phyloP scores from a whole-genome alignment of 345 rosid species.

The Trapa incisa region DNA sequence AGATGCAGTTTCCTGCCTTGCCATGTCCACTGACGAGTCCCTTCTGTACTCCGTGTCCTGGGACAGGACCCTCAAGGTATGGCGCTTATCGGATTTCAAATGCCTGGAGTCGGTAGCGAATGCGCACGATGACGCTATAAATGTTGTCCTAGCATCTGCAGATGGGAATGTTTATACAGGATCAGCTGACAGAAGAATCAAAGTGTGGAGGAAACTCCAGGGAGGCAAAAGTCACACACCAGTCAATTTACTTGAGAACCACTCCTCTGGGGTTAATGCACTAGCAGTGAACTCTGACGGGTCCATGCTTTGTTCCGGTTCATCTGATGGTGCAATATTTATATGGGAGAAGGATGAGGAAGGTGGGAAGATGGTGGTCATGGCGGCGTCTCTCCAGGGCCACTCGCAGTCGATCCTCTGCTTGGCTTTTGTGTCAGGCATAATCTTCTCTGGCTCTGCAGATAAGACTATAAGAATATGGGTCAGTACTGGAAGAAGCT shows the following conservation, averaged over 20 bases:
- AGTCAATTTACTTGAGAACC: constrained; percentile 41
- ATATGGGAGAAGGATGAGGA: constrained; percentile 52
- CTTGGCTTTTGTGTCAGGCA: constrained; percentile 38
- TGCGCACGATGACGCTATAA: constrained; percentile 86
- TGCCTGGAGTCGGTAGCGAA: constrained; percentile 64
- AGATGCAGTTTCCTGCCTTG: constrained; percentile 71
- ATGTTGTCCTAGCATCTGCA: constrained; percentile 46
- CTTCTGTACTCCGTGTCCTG: constrained; percentile 85
- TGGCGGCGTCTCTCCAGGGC: constrained; percentile 46
- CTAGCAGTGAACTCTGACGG: constrained; percentile 48
- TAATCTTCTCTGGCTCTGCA: constrained; percentile 80
- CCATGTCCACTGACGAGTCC: constrained; percentile 50
- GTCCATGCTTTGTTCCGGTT: constrained; percentile 54
- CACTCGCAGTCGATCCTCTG: constrained; percentile 66
- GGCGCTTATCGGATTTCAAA: constrained; percentile 74
- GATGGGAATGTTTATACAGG: constrained; percentile 71
- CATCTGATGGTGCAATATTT: constrained; percentile 52
- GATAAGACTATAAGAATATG: constrained; percentile 71
- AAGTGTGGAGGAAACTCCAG: constrained; percentile 54
- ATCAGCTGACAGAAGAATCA: constrained; percentile 70
- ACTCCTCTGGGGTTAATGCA: constrained; percentile 68
- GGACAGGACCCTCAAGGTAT: constrained; percentile 81
- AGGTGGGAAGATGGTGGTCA: constrained; percentile 29
- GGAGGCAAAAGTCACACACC: constrained; percentile 43
- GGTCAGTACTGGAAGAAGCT: constrained; percentile 31